Evolutionary conservation across 495 filamentous ascomycete genomes (phyloP).

Genomic region (Baudoinia panamericana): DNA sequence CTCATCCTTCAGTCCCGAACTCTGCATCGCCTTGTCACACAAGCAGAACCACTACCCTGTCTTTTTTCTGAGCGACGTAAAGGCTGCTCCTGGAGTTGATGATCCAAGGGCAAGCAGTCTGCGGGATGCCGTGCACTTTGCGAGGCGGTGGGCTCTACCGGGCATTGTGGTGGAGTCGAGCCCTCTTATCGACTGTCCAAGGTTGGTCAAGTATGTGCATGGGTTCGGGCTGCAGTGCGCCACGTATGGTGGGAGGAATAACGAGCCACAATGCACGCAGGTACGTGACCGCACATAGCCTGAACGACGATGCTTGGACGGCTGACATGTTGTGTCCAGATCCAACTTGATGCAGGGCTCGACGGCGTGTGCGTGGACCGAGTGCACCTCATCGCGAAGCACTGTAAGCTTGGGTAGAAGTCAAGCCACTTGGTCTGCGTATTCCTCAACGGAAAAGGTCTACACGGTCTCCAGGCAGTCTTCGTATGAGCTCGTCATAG

Average conservation of each 20-base stretch:
- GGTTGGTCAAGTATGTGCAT: conserved; percentile 93
- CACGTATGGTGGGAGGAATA: conserved; percentile 84
- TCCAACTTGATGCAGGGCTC: no score
- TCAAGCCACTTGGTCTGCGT: no score
- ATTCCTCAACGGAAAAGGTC: no score
- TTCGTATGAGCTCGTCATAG: no score
- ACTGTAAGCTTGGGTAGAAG: no score
- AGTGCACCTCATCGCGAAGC: no score
- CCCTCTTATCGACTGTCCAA: conserved; percentile 72
- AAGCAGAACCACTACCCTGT: conserved; percentile 95
- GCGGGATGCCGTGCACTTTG: conserved; percentile 91
- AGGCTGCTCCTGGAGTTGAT: conserved; percentile 55
- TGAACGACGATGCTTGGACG: no score
- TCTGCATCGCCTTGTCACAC: conserved; percentile 83
- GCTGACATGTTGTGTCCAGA: no score
- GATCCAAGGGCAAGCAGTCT: conserved; percentile 87
- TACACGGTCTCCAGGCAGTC: no score
- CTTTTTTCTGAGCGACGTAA: conserved; percentile 85
- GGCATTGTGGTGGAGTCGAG: conserved; percentile 78
- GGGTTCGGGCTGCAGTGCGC: conserved; percentile 88
- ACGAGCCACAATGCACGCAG: conserved; percentile 66
- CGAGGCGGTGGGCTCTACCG: conserved; percentile 82
- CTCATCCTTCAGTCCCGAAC: conserved; percentile 91
- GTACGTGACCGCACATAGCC: no score
- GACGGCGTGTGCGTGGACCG: no score